These are phyloP conservation scores for Glonium stellatum DNA, from an alignment of 495 filamentous ascomycete species.

Conservation along the genomic window DNA sequence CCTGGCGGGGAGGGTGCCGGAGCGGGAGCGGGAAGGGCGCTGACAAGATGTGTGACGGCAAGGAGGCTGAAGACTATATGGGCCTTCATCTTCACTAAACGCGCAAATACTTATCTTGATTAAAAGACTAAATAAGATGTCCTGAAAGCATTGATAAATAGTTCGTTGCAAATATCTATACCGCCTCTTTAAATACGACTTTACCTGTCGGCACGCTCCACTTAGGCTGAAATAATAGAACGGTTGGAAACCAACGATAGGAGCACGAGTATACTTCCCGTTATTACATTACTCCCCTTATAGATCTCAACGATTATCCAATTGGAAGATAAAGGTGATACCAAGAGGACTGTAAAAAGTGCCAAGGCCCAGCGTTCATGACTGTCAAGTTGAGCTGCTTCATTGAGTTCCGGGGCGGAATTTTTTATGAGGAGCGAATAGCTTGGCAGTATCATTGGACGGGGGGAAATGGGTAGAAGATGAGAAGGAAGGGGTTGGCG, in stretches of 20 bases:
- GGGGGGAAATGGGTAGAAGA: not conserved
- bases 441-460: not conserved
- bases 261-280: not conserved
- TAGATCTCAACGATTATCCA: not conserved
- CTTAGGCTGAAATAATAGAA: not conserved
- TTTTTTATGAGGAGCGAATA: not conserved
- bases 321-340: not conserved
- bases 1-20: slow-evolving; percentile 43
- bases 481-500: not conserved
- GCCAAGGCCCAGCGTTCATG: not conserved
- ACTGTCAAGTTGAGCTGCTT: not conserved
- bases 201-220: not conserved
- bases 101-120: not conserved
- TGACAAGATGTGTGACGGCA: not conserved
- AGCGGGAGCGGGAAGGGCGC: slow-evolving; percentile 4
- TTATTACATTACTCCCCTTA: not conserved
- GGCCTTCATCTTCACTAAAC: not conserved
- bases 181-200: not conserved
- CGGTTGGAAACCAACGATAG: not conserved
- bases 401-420: not conserved
- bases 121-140: not conserved
- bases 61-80: not conserved
- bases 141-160: not conserved
- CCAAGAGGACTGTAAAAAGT: not conserved
- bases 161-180: not conserved